Evolutionary conservation across 805 yeast species (phyloP), one percentile per base, ranked within the genome.

Genomic region (Pichia ethanolica): DNA sequence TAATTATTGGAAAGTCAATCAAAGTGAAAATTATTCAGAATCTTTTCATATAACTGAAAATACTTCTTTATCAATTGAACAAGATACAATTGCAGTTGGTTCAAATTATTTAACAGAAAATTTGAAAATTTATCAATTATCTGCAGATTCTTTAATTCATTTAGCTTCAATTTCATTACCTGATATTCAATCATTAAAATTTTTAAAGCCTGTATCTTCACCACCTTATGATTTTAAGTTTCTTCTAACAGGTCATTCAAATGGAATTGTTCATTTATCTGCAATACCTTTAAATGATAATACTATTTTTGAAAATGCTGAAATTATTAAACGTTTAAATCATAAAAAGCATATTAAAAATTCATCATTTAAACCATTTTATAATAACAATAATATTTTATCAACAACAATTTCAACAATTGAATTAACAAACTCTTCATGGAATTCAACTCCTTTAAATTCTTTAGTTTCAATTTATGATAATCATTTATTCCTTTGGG

Each of bases 401-500:
- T 54, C 58, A 3, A 52, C 54, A 53, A 70, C 60, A 1, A 65
- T 74, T 39, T 59, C 63, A 38, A 60, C 67, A 45, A 50, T 78
- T 13, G 68, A 63, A 14, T 56, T 73, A 13, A 63, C 78, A 0
- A 66, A 71, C 28, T 51, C 60, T 12, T 51, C 57, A n/a, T 77
- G 82, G 81, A 56, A 45, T 14, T 55, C 70, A 3, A 71, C 76
- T 42, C 65, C 70, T 11, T 58, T 65, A 32, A 71, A 78, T 26
- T 71, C 79, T 4, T 64, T 89, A 47, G 65, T 85, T 32, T 72
- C 95, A 0, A 62, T 81, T 7, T 86, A 84, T 61, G 81, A 81
- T 50, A 83, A 84, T 52, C 78, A 83, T 50, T 56, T 90, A 12
- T 89, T 86, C 61, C 66, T 83, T 45, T 89, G 96, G 91, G 89